Evolutionary conservation across 768 basidiomycete species (phyloP), one percentile per base, ranked within the genome.

Genomic region (Lactarius tabidus): DNA sequence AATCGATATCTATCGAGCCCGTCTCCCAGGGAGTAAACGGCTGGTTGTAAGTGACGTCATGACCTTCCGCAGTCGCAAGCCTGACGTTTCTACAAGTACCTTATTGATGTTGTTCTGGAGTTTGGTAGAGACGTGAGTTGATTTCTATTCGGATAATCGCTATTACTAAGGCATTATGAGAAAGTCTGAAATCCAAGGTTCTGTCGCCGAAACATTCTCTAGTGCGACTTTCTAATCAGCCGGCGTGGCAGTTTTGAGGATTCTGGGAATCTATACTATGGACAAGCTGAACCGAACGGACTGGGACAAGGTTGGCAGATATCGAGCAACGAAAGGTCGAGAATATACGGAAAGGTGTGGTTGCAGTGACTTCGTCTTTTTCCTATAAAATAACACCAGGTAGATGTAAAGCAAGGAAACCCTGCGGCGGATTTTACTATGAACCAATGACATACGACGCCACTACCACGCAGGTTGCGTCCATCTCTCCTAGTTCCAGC

Each of bases 101-200:
- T 67, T 45, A 20, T 69, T 18, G 68, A 69, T 35, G 35, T 63
- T 28, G 43, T 64, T 36, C 41, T 53, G 6, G 68, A 69, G 36
- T 59, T 48, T 26, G 66, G 62, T 18, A 65, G 45, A 39, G 43
- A 67, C 18, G 66, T 67, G 51, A 7, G 66, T 33, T 43, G 23
- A 48, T 39, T 23, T 62, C 23, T 31, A 20, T 10, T 1, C 3
- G 18, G 26, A 3, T n/a, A 9, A 33, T 48, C 7, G 18, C 28
- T 20, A 29, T 1, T 36, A 38, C 57, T 66, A 28, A 66, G 5
- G 3, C n/a, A 23, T 6, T 20, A 20, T 23, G 38, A 5, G 51
- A 54, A 12, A 66, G 65, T 36, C 54, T 29, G 60, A 54, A 35
- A 58, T 36, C 6, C 65, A 66, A 62, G 65, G 65, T 66, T 28